Evolutionary conservation across 495 filamentous ascomycete species (phyloP), one percentile per base, ranked within the genome.

Genomic region (Neohortaea acidophila): DNA sequence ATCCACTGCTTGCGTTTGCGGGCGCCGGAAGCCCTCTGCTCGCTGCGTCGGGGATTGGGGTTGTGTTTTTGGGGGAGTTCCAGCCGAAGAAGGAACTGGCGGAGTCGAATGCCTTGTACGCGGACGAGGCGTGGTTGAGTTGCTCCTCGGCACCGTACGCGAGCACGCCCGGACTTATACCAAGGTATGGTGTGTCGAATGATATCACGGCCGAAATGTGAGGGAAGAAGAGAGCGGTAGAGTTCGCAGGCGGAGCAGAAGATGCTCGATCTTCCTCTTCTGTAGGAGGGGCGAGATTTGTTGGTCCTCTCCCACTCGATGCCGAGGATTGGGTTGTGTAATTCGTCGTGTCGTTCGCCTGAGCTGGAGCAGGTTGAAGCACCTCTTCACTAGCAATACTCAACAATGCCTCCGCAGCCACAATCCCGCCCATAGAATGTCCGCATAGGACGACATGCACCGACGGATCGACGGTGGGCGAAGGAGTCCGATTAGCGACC

Each of bases 351-450:
- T 49, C 39, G 35, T 45, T 36, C 3, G 60, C 43, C 7, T 56
- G 40, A 2, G 45, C 29, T 14, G 55, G 52, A 0, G 57, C n/a
- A n/a, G n/a, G n/a, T n/a, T n/a, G 56, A 44, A 87, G 73, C 15
- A 79, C 76, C 28, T 76, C 64, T 43, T 91, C 82, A 18, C 65
- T 64, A 21, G 74, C 62, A 13, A 89, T 65, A 11, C 71, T 60
- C 31, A 94, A 68, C 28, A 89, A 60, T 0, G 81, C 76, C 41
- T 97, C 89, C 15, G 85, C 86, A 18, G 82, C 89, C 11, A 97
- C 84, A 49, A 97, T 94, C 44, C 89, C 89, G 47, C 86, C 89
- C 89, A 97, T 97, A 9, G 78, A 84, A 55, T 97, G 89, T 9
- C 91, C 87, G 25, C 94, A 64, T 0, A 97, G 63, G 45, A 94